These are phyloP conservation scores for Wickerhamomyces sydowiorum DNA, from an alignment of 805 yeast species.

Conservation along the genomic window DNA sequence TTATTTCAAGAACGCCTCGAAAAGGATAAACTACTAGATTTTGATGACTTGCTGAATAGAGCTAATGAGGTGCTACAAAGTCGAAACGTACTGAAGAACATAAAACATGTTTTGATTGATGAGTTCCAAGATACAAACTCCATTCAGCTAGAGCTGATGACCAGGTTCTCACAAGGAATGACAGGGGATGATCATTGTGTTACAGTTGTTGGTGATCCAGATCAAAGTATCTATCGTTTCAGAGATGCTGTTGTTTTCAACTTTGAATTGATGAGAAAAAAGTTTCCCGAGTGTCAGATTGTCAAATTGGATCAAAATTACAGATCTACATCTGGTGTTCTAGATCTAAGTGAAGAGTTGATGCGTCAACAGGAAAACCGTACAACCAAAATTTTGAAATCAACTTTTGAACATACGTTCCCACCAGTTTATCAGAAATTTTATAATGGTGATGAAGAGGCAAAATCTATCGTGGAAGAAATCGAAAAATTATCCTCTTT, in stretches of 20 bases:
- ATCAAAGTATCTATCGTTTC: slow-evolving; percentile 89
- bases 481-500: slow-evolving; percentile 40
- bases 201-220: slow-evolving; percentile 94
- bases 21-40: slow-evolving; percentile 51
- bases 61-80: slow-evolving; percentile 2
- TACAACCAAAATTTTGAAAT: slow-evolving; percentile 34
- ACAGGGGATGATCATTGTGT: slow-evolving; percentile 43
- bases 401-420: slow-evolving; percentile 38
- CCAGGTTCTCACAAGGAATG: slow-evolving; percentile 39
- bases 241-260: slow-evolving; percentile 72
- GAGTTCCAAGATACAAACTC: slow-evolving; percentile 92
- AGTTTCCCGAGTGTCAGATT: slow-evolving; percentile 28
- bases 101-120: slow-evolving; percentile 78
- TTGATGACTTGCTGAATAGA: slow-evolving; percentile 64
- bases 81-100: slow-evolving; percentile 13
- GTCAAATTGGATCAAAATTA: slow-evolving; percentile 64
- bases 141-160: slow-evolving; percentile 68
- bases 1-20: slow-evolving; percentile 46
- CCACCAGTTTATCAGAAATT: slow-evolving; percentile 42
- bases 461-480: slow-evolving; percentile 50
- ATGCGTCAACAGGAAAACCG: slow-evolving; percentile 57
- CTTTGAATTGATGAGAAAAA: slow-evolving; percentile 48
- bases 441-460: slow-evolving; percentile 45
- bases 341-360: slow-evolving; percentile 56
- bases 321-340: slow-evolving; percentile 67